These are phyloP conservation scores for Nidularia pulvinata DNA, from an alignment of 768 basidiomycete genomes.

Conservation along the genomic window DNA sequence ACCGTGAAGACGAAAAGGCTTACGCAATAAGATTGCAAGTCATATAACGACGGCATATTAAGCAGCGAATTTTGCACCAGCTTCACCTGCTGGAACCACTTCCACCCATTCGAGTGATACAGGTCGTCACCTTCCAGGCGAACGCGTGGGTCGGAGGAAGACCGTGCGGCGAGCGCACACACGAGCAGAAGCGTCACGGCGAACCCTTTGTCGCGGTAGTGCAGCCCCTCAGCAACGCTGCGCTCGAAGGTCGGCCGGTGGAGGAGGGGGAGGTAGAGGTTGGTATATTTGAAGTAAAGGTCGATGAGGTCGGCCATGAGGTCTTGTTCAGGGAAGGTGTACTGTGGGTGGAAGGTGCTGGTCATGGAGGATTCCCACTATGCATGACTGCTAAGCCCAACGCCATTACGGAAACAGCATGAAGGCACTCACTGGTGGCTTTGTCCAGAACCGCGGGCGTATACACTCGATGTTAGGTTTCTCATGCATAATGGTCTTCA, in stretches of 20 bases:
- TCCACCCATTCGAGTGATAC: constrained; percentile 47
- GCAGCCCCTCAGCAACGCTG: constrained; percentile 39
- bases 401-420: no score
- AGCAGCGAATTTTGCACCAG: constrained; percentile 55
- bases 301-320: constrained; percentile 48
- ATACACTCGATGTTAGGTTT: not conserved
- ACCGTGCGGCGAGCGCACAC: constrained; percentile 61
- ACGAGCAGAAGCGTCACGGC: constrained; percentile 56
- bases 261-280: constrained; percentile 56
- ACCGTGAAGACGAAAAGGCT: constrained; percentile 12
- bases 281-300: constrained; percentile 53
- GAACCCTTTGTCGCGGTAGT: constrained; percentile 47
- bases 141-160: constrained; percentile 50
- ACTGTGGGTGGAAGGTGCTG: constrained; percentile 5
- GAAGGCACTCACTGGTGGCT: not conserved
- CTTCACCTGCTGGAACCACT: constrained; percentile 57
- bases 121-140: constrained; percentile 24
- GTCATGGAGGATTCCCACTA: not conserved
- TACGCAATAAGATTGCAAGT: constrained; percentile 61
- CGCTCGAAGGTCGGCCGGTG: constrained; percentile 65
- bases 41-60: constrained; percentile 58
- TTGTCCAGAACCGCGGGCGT: not conserved
- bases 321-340: constrained; percentile 41
- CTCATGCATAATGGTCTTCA: constrained; percentile 18
- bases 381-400: not conserved